These are phyloP conservation scores for Hygrophorus russula DNA, from an alignment of 768 basidiomycete species.

Conservation along the genomic window DNA sequence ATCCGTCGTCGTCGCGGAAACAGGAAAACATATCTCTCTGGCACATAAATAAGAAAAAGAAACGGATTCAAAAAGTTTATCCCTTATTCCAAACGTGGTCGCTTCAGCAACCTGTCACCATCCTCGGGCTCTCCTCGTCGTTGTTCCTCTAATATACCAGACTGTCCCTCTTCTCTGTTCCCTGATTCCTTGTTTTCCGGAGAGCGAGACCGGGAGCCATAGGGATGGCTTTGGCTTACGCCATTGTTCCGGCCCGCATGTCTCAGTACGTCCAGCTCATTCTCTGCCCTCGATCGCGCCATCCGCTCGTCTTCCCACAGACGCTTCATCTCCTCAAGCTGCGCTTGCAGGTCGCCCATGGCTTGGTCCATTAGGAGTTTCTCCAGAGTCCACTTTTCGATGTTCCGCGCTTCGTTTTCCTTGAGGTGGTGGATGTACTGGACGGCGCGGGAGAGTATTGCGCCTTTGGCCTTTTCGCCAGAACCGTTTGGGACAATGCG, in stretches of 20 bases:
- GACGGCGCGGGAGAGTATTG: constrained; percentile 79
- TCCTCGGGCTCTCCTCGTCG: background rate
- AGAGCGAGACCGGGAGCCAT: constrained; percentile 1
- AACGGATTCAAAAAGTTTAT: too few species aligned
- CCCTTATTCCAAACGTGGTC: too few species aligned
- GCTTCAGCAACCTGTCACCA: too few species aligned
- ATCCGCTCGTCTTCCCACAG: constrained; percentile 71
- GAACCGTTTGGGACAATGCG: constrained; percentile 81
- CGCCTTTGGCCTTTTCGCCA: constrained; percentile 84
- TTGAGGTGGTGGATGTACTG: constrained; percentile 88
- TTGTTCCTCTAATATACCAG: background rate
- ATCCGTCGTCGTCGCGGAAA: too few species aligned
- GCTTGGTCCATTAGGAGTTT: constrained; percentile 88
- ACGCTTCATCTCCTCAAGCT: constrained; percentile 73
- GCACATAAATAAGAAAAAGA: too few species aligned
- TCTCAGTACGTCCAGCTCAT: constrained; percentile 45
- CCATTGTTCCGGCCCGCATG: background rate
- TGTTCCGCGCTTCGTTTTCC: constrained; percentile 83
- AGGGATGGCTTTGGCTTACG: background rate
- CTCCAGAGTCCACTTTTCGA: constrained; percentile 91
- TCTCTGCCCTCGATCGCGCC: constrained; percentile 46
- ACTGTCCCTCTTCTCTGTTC: background rate
- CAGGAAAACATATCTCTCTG: too few species aligned
- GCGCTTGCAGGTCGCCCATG: constrained; percentile 77
- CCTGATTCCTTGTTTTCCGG: background rate